Conservation (phyloP, 257 asterid species). For the Nicotiana knightiana region DNA sequence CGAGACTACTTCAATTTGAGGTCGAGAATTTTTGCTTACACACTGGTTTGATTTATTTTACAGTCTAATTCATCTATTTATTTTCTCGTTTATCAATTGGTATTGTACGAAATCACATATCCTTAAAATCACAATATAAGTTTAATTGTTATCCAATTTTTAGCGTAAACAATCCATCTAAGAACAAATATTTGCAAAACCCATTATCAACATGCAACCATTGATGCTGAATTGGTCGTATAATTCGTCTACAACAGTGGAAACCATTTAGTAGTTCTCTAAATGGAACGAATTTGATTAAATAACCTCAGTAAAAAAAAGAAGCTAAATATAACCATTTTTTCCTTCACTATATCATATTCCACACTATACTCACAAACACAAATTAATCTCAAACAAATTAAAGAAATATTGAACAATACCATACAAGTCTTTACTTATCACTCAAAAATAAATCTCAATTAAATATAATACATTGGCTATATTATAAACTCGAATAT, state of each 20-base stretch:
- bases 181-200: neutral
- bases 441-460: neutral
- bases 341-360: neutral
- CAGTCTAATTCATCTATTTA: no score
- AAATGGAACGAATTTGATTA: neutral
- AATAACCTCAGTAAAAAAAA: neutral
- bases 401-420: neutral
- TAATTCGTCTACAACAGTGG: neutral
- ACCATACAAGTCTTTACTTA: neutral
- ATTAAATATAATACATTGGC: neutral
- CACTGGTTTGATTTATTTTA: no score
- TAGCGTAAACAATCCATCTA: neutral
- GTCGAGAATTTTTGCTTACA: no score
- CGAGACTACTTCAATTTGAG: no score
- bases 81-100: no score
- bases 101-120: no score
- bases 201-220: neutral
- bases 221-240: neutral
- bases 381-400: neutral
- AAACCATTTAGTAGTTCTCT: neutral
- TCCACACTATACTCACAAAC: neutral
- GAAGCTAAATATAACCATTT: neutral
- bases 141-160: no score
- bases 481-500: neutral
- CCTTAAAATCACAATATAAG: no score